Evolutionary conservation across 2,329 filamentous ascomycete species (phyloP).

Genomic region (Aspergillus uvarum): DNA sequence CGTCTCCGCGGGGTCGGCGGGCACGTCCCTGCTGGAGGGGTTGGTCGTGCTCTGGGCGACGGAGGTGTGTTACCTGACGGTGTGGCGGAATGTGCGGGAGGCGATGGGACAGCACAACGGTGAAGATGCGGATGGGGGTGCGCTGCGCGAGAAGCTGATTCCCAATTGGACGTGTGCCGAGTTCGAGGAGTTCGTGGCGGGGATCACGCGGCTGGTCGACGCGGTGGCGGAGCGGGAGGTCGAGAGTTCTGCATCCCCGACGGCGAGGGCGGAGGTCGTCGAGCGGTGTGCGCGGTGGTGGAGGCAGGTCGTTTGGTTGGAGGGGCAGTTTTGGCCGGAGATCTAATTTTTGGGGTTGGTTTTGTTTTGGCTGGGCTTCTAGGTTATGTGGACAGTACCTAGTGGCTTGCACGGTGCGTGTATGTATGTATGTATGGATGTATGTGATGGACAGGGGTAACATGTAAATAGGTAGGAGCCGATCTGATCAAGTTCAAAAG

Average conservation of each 20-base stretch:
- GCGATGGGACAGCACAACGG: constrained; percentile 33
- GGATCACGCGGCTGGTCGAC: constrained; percentile 57
- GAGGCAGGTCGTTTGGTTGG: constrained; percentile 53
- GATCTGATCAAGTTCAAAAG: neutral
- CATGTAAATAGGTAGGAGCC: neutral
- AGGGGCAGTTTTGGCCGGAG: constrained; percentile 60
- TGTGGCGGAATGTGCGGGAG: constrained; percentile 52
- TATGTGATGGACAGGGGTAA: no score
- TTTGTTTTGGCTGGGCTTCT: neutral
- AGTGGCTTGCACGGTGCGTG: no score
- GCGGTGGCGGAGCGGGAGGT: constrained; percentile 48
- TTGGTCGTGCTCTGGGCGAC: constrained; percentile 76
- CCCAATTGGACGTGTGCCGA: constrained; percentile 66
- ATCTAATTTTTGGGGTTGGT: no score
- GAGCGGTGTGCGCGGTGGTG: constrained; percentile 51
- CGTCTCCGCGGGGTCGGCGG: constrained; percentile 54
- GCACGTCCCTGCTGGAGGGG: constrained; percentile 61
- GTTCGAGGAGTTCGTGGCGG: constrained; percentile 60
- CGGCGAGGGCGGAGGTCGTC: constrained; percentile 33
- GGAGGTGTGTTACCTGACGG: constrained; percentile 63
- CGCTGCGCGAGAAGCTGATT: constrained; percentile 64
- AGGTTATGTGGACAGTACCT: neutral
- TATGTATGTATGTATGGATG: no score
- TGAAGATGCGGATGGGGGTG: constrained; percentile 64
- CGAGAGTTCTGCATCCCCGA: no score